A percentile compares a stretch with the other conserved stretches of the same genome.
These are phyloP conservation scores for Pichia sp. DNA, from an alignment of 1,139 yeast genomes.

Conservation along the genomic window DNA sequence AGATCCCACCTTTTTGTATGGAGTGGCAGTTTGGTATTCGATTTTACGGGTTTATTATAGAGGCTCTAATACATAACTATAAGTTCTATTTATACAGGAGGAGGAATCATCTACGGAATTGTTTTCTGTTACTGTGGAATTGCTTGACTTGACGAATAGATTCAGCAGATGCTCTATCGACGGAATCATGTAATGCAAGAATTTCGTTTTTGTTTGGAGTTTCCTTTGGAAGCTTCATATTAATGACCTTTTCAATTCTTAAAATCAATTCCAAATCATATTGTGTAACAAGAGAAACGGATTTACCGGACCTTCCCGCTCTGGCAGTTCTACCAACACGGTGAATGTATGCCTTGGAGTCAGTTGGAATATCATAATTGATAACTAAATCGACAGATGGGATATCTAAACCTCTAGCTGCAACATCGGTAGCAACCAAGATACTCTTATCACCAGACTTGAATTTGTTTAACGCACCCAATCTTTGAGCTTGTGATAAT, in stretches of 20 bases:
- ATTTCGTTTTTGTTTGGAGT: slow-evolving; percentile 78
- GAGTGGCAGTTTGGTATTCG: no score
- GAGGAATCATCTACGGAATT: slow-evolving; percentile 12
- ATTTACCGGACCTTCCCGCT: slow-evolving; percentile 95
- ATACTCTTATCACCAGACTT: slow-evolving; percentile 82
- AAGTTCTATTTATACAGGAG: not conserved
- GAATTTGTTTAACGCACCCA: slow-evolving; percentile 91
- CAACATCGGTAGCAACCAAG: slow-evolving; percentile 95
- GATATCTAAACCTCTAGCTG: slow-evolving; percentile 96
- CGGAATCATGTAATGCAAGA: slow-evolving; percentile 77
- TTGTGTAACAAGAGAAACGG: slow-evolving; percentile 89
- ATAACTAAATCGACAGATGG: slow-evolving; percentile 92
- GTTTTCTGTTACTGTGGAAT: slow-evolving; percentile 49
- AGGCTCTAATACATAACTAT: no score
- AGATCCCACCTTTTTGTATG: no score
- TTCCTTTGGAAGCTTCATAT: slow-evolving; percentile 78
- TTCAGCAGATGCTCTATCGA: slow-evolving; percentile 89
- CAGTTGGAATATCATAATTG: slow-evolving; percentile 95
- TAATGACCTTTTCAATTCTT: slow-evolving; percentile 85
- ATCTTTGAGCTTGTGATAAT: slow-evolving; percentile 84
- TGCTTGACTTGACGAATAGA: slow-evolving; percentile 84
- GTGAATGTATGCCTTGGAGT: slow-evolving; percentile 97
- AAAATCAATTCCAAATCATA: slow-evolving; percentile 88
- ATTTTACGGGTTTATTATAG: no score
- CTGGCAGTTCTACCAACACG: slow-evolving; percentile 99